Conservation (phyloP, 345 rosid species). For the Sonneratia caseolaris region DNA sequence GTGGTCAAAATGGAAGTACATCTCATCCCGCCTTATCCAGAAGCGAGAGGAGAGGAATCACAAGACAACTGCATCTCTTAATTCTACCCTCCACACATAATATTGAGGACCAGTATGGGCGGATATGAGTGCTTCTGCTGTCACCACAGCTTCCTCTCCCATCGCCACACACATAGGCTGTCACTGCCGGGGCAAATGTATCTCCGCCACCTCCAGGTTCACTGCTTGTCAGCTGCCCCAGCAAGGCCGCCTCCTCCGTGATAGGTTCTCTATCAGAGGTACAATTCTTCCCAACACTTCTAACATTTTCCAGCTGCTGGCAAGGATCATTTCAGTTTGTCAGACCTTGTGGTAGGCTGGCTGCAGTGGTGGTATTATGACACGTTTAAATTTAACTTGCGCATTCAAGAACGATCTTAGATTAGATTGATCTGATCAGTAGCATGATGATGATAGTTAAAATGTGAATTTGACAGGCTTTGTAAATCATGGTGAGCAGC, state of each 20-base stretch:
- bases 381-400: too few relatives aligned
- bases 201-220: conserved; percentile 9
- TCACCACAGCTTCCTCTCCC: conserved; percentile 17
- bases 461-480: too few relatives aligned
- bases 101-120: conserved; percentile 22
- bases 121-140: conserved; percentile 29
- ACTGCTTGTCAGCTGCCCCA: background rate
- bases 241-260: background rate
- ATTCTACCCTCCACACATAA: conserved; percentile 5
- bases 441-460: too few relatives aligned
- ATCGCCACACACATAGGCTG: background rate
- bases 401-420: too few relatives aligned
- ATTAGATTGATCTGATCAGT: background rate
- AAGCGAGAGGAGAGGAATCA: conserved; percentile 9
- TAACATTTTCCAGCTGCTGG: background rate
- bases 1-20: conserved; percentile 4
- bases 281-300: background rate
- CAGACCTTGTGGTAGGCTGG: background rate
- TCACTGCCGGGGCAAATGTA: conserved; percentile 4
- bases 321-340: too few relatives aligned
- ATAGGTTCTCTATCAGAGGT: background rate
- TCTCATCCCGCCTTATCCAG: conserved; percentile 17
- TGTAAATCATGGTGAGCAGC: too few relatives aligned
- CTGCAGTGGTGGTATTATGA: too few relatives aligned
- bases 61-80: background rate